Conservation (phyloP, 2,329 filamentous ascomycete genomes). For the Nothopassalora personata region DNA sequence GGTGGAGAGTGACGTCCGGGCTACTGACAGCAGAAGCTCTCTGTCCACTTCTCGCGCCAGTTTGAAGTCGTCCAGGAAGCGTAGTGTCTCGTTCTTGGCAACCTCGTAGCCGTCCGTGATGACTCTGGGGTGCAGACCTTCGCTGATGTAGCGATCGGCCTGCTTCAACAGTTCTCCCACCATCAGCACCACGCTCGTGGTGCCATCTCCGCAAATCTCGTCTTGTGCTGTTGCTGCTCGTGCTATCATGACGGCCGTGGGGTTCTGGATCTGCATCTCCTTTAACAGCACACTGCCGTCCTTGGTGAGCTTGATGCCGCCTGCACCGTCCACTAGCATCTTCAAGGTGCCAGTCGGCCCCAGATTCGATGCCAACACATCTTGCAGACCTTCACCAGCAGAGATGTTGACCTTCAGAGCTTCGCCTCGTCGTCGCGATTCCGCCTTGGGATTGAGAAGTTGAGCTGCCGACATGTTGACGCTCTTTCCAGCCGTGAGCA, state of each 20-base stretch:
- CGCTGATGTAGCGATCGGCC: slow-evolving; percentile 89
- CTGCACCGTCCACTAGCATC: slow-evolving; percentile 69
- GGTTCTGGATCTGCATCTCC: slow-evolving; percentile 93
- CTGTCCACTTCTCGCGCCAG: slow-evolving; percentile 80
- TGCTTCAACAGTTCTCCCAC: slow-evolving; percentile 97
- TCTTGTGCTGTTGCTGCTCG: slow-evolving; percentile 92
- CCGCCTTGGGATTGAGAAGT: slow-evolving; percentile 96
- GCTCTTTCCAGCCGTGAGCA: not conserved
- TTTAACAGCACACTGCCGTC: slow-evolving; percentile 83
- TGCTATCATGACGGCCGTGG: slow-evolving; percentile 79
- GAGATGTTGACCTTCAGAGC: slow-evolving; percentile 95
- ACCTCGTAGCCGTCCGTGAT: slow-evolving; percentile 98
- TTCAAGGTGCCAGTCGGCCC: slow-evolving; percentile 92
- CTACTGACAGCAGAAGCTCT: slow-evolving; percentile 88
- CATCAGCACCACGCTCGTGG: slow-evolving; percentile 89
- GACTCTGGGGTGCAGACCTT: slow-evolving; percentile 93
- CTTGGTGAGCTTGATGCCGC: slow-evolving; percentile 94
- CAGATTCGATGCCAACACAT: slow-evolving; percentile 89
- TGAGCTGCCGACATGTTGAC: slow-evolving; percentile 85
- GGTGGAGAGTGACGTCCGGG: slow-evolving; percentile 87
- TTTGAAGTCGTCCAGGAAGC: slow-evolving; percentile 95
- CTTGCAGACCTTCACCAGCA: slow-evolving; percentile 74
- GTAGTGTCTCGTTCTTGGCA: slow-evolving; percentile 85
- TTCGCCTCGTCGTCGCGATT: slow-evolving; percentile 95
- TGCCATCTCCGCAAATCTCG: slow-evolving; percentile 96